A percentile compares a stretch with the other conserved stretches of the same genome.
Evolutionary conservation across 495 filamentous ascomycete species (phyloP).

Genomic region (Xylaria venustula): DNA sequence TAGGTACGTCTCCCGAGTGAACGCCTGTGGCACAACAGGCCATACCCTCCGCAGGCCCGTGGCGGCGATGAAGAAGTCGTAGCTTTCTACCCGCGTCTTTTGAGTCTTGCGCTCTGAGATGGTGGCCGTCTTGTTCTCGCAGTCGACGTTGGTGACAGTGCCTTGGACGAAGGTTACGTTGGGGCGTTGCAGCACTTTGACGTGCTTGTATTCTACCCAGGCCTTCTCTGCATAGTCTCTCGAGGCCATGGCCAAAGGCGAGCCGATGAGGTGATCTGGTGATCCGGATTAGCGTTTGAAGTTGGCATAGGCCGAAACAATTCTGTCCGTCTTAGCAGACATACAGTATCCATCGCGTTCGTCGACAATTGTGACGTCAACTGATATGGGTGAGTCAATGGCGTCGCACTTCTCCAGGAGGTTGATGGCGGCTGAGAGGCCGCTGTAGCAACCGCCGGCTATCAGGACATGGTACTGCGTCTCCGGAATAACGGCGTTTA

Average conservation of each 20-base stretch:
- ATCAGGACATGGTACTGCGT: slow-evolving; percentile 47
- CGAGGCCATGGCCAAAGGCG: slow-evolving; percentile 60
- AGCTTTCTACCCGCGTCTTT: slow-evolving; percentile 36
- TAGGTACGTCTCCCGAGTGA: slow-evolving; percentile 53
- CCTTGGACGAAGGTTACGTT: slow-evolving; percentile 58
- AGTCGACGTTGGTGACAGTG: slow-evolving; percentile 53
- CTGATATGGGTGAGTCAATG: slow-evolving; percentile 37
- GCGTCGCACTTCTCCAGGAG: slow-evolving; percentile 57
- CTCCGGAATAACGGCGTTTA: slow-evolving; percentile 5
- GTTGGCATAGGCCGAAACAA: background rate
- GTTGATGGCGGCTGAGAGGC: slow-evolving; percentile 59
- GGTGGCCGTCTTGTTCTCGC: slow-evolving; percentile 47
- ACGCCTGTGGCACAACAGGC: slow-evolving; percentile 61
- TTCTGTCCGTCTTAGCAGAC: slow-evolving; percentile 13
- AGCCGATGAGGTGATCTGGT: slow-evolving; percentile 61
- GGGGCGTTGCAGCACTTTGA: slow-evolving; percentile 54
- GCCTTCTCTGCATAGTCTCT: slow-evolving; percentile 52
- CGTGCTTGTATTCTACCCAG: slow-evolving; percentile 61
- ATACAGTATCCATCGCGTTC: slow-evolving; percentile 70
- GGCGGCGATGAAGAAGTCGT: slow-evolving; percentile 65
- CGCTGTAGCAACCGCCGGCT: slow-evolving; percentile 65
- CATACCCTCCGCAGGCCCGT: slow-evolving; percentile 61
- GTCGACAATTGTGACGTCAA: slow-evolving; percentile 67
- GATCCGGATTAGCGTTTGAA: slow-evolving; percentile 13
- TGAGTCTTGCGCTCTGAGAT: slow-evolving; percentile 32